Base-by-base conservation (phyloP, 495 filamentous ascomycete genomes). In the Neurospora sp. region DNA sequence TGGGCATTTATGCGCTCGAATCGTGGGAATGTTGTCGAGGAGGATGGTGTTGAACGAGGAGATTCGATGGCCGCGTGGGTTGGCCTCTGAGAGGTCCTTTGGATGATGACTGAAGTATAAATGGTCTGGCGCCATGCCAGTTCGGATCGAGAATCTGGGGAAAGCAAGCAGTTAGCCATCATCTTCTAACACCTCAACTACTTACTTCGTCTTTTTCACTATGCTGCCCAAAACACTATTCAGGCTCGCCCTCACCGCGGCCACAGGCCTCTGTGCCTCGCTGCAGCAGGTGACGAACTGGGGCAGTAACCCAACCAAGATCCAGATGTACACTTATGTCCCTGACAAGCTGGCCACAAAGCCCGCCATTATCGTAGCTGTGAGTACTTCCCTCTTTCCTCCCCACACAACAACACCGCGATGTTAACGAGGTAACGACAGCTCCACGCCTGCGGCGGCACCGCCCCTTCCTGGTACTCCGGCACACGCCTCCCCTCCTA, bases 281-380 rank as follows among this genome's bases (percentile, higher is more conserved):
- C 78, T 84, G 39, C 72, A 82, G 66, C 79, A 75, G 70, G 83
- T 84, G 39, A 69, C 74, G 44, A 75, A 76, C 75, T 84, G 81
- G 42, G 83, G 83, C 31, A 37, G 31, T 38, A 84, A 84, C 72
- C 82, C 83, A 5, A 81, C 78, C 20, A 75, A 74, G 20, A 81
- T 82, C 44, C 66, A 79, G 46, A 82, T 85, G 81, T 78, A 81
- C 76, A 80, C 81, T 75, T 82, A 85, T 37, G 82, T 83, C 3
- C 82, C 82, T 1, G 83, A 82, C 76, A 81, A 78, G 38, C 54
- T 83, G 11, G 81, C 82, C 5, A 54, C 75, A 27, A 84, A 82
- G 44, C 83, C 82, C 12, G 75, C 83, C 71, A 73, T 81, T 69
- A 77, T 82, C 41, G 80, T 79, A 4, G 80, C 78, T 0, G 79